Evolutionary conservation across 345 rosid genomes (phyloP), one percentile per base, ranked within the genome.

Genomic region (Streptanthus diversifolius): DNA sequence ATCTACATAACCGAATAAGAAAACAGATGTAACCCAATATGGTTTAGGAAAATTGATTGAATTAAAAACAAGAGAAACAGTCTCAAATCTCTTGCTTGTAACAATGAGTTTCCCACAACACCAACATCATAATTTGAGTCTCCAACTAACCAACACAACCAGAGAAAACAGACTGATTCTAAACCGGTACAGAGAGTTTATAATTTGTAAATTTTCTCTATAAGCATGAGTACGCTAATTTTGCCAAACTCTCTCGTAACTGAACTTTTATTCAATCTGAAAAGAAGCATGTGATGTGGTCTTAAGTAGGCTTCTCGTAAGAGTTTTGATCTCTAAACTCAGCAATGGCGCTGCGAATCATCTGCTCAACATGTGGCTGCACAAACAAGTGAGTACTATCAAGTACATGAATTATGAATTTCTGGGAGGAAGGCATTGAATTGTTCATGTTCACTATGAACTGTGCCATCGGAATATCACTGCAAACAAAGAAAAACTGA

Each of bases 301-400:
- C 15, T 82, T 76, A 84, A 72, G 81, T 27, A 6, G 97, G 98
- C 80, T 93, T 93, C 80, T 90, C 92, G 27, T 93, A 93, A 19
- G 96, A 90, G 71, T 85, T 89, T 80, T 87, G 89, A 53, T 90
- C 92, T 81, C 97, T 82, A 74, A 89, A 93, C 39, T 90, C 90
- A n/a, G 90, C 7, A 48, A 90, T 81, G 24, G 93, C 92, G 36
- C 72, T 86, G 45, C 88, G 85, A 51, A 93, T 88, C 93, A 86
- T 90, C 40, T 82, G 85, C 33, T 87, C 79, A 0, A 69, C 86
- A 8, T 89, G 85, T 8, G 93, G 88, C 66, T 89, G 96, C 74
- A 93, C 98, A 49, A 93, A 90, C 63, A 87, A 68, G 79, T 82
- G 92, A 59, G 97, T 88, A 67, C 47, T 71, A 71, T 90, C 97